Percentiles rank a stretch among this genome's conserved stretches.
Conservation (phyloP, 2,329 filamentous ascomycete genomes). For the Phyllachora maydis region DNA sequence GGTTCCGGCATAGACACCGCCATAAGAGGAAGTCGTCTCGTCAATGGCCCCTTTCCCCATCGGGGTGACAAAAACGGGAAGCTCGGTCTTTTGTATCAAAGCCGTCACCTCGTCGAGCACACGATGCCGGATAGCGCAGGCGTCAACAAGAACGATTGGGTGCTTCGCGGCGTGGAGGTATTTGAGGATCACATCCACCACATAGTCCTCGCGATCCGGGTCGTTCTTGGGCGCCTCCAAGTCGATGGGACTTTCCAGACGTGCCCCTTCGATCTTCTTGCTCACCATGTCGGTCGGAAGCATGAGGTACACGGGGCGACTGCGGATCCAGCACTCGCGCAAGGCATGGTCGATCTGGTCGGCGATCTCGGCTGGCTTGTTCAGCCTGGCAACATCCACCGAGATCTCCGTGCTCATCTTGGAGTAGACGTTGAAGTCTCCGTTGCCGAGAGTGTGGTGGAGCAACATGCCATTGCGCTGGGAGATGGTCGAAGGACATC, state of each 20-base stretch:
- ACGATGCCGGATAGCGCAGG: conserved; percentile 60
- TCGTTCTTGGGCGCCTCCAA: conserved; percentile 45
- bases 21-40: conserved; percentile 55
- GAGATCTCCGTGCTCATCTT: conserved; percentile 59
- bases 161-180: conserved; percentile 52
- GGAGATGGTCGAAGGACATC: conserved; percentile 25
- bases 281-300: conserved; percentile 65
- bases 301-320: conserved; percentile 66
- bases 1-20: conserved; percentile 69
- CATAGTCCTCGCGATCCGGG: conserved; percentile 53
- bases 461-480: conserved; percentile 25
- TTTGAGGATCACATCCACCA: conserved; percentile 60
- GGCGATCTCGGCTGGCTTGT: conserved; percentile 48
- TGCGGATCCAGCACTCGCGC: conserved; percentile 51
- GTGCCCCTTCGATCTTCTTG: conserved; percentile 53
- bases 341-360: conserved; percentile 60
- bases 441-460: conserved; percentile 55
- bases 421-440: conserved; percentile 66
- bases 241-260: conserved; percentile 51
- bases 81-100: conserved; percentile 48
- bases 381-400: conserved; percentile 49
- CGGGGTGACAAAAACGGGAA: conserved; percentile 73
- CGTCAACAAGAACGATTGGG: conserved; percentile 65
- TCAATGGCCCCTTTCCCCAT: conserved; percentile 79
- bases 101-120: conserved; percentile 52